Evolutionary conservation across 345 rosid genomes (phyloP).

Genomic region (Aurinia saxatilis): DNA sequence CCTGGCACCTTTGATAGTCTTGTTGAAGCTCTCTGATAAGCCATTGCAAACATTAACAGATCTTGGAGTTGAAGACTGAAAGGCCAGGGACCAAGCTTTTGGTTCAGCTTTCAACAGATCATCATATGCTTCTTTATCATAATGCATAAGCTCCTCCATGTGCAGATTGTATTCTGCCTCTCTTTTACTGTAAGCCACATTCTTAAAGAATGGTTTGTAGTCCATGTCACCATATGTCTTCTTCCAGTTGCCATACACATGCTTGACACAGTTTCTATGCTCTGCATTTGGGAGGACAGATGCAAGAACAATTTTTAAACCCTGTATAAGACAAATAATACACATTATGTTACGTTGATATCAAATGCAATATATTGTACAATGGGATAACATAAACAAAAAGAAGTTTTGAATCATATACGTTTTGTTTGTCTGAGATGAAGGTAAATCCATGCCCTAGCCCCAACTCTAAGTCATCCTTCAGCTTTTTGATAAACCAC

Average conservation of each 20-base stretch:
- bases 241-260: neutral
- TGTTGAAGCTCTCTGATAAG: neutral
- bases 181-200: neutral
- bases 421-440: neutral
- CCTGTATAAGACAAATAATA: neutral
- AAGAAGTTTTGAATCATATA: too few species aligned
- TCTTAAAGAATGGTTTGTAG: neutral
- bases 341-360: too few species aligned
- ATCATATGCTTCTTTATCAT: neutral
- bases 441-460: neutral
- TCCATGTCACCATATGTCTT: neutral
- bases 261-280: neutral
- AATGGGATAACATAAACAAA: too few species aligned
- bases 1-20: neutral
- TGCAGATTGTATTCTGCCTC: neutral
- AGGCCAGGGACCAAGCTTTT: neutral
- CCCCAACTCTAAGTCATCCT: neutral
- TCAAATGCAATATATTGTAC: too few species aligned
- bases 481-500: neutral
- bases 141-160: neutral
- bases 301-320: neutral
- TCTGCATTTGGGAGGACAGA: neutral
- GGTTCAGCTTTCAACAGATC: neutral
- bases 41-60: neutral
- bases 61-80: neutral